Evolutionary conservation across 768 basidiomycete species (phyloP), one percentile per base, ranked within the genome.

Genomic region (Lactarius trivialis): DNA sequence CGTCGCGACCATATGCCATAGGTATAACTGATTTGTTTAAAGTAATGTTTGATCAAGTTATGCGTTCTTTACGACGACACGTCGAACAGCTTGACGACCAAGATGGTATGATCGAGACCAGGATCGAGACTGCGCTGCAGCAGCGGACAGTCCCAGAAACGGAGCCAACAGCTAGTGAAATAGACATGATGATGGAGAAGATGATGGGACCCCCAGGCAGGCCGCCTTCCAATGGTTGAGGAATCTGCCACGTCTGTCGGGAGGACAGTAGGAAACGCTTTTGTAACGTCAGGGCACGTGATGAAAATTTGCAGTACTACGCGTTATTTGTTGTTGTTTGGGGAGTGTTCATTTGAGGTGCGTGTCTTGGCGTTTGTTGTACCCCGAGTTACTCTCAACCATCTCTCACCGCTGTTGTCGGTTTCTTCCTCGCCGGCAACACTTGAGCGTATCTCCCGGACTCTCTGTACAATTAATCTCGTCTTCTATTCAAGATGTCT

Each of bases 1-100:
- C 12, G 3, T 9, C 21, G 39, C 21, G 30, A 17, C 28, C 33
- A 32, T 49, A 6, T 26, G 21, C 21, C 39, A n/a, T 7, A 43
- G 24, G 3, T 14, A 30, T 39, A 17, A 21, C 34, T 56, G 32
- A 58, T 41, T 34, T 15, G 58, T 60, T 19, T 33, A 24, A 60
- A 80, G 79, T 58, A 58, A 67, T 78, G 53, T 71, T 71, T 56
- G 71, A 73, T 30, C 64, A 68, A n/a, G 77, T 81, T 45, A 69
- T 81, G 70, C 61, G 61, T 14, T 72, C 73, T 17, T 72, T 81
- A 48, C 74, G 75, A 15, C 66, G 66, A 41, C 72, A 73, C 19
- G 71, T 81, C 24, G 73, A 71, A 48, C 67, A 73, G 28, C 65
- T 81, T n/a, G 77, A 80, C 55, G 77, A 79, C 52, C 74, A 81